Evolutionary conservation across 1,284 basidiomycete species (phyloP).

Genomic region (Cutaneotrichosporon cutaneum): DNA sequence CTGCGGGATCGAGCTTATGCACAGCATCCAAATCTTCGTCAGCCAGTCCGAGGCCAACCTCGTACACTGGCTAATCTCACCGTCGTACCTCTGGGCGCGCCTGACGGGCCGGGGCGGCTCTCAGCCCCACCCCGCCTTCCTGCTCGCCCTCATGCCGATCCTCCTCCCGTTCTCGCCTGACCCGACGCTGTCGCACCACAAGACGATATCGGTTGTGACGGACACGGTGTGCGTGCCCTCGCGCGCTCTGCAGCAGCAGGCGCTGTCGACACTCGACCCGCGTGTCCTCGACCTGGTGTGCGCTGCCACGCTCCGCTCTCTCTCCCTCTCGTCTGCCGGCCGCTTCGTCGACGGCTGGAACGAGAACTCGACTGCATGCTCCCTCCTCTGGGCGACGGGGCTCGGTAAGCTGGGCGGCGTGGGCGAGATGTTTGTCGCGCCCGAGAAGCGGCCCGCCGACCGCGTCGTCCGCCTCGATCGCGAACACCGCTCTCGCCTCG

Average conservation of each 20-base stretch:
- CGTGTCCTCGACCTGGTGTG: conserved; percentile 42
- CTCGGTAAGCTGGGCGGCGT: conserved; percentile 38
- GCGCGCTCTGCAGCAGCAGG: conserved; percentile 25
- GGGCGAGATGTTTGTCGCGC: conserved; percentile 28
- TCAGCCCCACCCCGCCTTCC: conserved; percentile 36
- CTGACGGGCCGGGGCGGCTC: conserved; percentile 26
- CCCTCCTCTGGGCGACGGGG: conserved; percentile 35
- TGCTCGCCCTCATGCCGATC: conserved; percentile 36
- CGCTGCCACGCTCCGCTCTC: conserved; percentile 32
- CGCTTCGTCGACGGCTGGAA: conserved; percentile 45
- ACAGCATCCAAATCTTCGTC: conserved; percentile 39
- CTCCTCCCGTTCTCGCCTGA: conserved; percentile 25
- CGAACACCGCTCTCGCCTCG: conserved; percentile 26
- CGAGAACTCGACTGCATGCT: conserved; percentile 27
- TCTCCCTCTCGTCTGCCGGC: conserved; percentile 28
- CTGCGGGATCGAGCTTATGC: neutral
- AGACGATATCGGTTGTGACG: conserved; percentile 4
- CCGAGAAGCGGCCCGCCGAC: conserved; percentile 1
- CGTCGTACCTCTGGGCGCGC: conserved; percentile 30
- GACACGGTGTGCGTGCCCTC: conserved; percentile 24
- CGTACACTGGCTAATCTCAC: conserved; percentile 29
- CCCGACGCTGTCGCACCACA: conserved; percentile 11
- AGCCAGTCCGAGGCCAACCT: conserved; percentile 17
- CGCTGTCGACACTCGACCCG: conserved; percentile 33
- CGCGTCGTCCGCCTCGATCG: conserved; percentile 22